These are phyloP conservation scores for Neonectria punicea DNA, from an alignment of 2,329 filamentous ascomycete species.

Conservation along the genomic window DNA sequence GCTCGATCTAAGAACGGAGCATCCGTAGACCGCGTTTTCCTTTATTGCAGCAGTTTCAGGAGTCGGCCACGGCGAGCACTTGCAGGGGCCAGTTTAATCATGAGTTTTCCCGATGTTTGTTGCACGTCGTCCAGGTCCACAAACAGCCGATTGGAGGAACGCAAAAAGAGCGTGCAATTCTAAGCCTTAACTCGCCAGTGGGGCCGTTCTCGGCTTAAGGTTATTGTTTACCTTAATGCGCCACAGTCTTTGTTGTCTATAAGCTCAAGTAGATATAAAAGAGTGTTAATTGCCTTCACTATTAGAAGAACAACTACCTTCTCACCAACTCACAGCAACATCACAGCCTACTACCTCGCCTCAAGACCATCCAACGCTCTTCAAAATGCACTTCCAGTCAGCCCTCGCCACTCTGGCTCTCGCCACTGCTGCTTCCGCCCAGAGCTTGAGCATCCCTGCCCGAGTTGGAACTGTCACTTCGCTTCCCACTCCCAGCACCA, in stretches of 20 bases:
- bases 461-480: constrained; percentile 9
- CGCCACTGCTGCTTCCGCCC: constrained; percentile 15
- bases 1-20: not conserved
- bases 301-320: not conserved
- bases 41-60: not conserved
- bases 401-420: constrained; percentile 7
- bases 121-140: not conserved
- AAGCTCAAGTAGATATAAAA: not conserved
- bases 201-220: not conserved
- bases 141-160: not conserved
- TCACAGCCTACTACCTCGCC: not conserved
- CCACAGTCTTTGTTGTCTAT: not conserved
- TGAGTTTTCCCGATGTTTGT: not conserved
- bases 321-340: not conserved
- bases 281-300: not conserved
- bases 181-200: not conserved
- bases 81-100: not conserved
- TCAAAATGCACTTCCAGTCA: constrained; percentile 19
- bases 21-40: not conserved
- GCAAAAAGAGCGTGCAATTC: not conserved
- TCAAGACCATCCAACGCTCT: not conserved
- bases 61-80: no score
- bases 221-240: not conserved
- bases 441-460: constrained; percentile 13
- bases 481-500: constrained; percentile 10